These are phyloP conservation scores for Eutrema japonicum DNA, from an alignment of 345 rosid species.

Conservation along the genomic window DNA sequence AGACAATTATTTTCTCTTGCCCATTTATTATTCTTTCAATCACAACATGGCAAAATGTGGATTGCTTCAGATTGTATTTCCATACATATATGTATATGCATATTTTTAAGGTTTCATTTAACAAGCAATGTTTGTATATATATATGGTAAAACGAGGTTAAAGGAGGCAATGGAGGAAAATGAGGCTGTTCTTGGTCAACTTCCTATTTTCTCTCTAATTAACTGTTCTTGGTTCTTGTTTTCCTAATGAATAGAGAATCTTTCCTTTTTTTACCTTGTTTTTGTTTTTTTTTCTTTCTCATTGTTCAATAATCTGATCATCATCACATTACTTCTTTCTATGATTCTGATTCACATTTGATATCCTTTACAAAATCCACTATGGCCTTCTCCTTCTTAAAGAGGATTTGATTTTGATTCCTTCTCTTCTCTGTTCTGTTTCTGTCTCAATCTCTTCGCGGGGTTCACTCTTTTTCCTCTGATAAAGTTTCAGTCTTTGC, in stretches of 20 bases:
- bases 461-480: not conserved
- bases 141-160: constrained; percentile 35
- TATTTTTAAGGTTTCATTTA: constrained; percentile 6
- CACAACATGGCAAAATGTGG: not conserved
- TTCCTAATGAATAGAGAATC: constrained; percentile 36
- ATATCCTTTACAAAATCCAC: constrained; percentile 28
- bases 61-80: not conserved
- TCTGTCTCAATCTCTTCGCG: not conserved
- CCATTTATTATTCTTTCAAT: constrained; percentile 18
- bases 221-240: constrained; percentile 29
- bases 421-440: constrained; percentile 24
- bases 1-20: not conserved
- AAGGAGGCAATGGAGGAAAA: constrained; percentile 50
- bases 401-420: constrained; percentile 4
- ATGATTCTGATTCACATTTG: constrained; percentile 31
- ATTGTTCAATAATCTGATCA: constrained; percentile 49
- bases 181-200: constrained; percentile 57
- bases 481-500: constrained; percentile 27
- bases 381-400: constrained; percentile 28
- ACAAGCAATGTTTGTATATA: constrained; percentile 19
- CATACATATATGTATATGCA: not conserved
- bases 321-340: constrained; percentile 53
- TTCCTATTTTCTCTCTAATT: constrained; percentile 51
- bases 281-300: not conserved
- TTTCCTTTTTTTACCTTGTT: constrained; percentile 9